Percentiles rank a stretch among this genome's conserved stretches.
phyloP scores from a whole-genome alignment of 768 basidiomycete species.

The Xanthoconium purpureum region DNA sequence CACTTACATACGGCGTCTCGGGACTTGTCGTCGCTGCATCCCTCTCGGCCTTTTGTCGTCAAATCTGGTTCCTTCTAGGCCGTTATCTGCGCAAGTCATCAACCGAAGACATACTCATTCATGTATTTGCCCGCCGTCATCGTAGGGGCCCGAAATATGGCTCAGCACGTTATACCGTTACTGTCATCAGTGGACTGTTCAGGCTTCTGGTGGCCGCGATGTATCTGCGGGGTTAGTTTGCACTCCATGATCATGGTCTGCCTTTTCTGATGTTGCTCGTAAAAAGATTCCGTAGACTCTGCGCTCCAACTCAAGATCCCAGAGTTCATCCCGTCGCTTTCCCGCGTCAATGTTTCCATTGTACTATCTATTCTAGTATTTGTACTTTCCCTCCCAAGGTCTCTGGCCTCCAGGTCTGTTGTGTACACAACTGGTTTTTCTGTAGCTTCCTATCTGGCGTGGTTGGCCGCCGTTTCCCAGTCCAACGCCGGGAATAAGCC shows the following conservation, averaged over 20 bases:
- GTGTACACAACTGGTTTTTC: conserved; percentile 60
- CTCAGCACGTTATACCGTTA: conserved; percentile 43
- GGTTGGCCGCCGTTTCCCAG: conserved; percentile 54
- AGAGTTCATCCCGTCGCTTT: conserved; percentile 28
- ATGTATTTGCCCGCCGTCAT: conserved; percentile 54
- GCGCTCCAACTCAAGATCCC: conserved; percentile 48
- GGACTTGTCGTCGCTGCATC: conserved; percentile 52
- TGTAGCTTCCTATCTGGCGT: conserved; percentile 54
- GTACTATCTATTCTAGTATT: conserved; percentile 42
- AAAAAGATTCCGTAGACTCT: conserved; percentile 52
- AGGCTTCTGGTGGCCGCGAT: conserved; percentile 53
- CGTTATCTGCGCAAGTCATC: conserved; percentile 65
- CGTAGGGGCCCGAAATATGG: conserved; percentile 48
- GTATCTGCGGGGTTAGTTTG: conserved; percentile 62
- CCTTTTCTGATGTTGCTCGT: conserved; percentile 8
- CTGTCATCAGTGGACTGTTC: conserved; percentile 42
- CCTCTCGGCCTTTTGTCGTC: conserved; percentile 58
- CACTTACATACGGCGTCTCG: conserved; percentile 50
- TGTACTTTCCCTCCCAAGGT: conserved; percentile 53
- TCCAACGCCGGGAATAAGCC: conserved; percentile 49
- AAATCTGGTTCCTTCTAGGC: conserved; percentile 77
- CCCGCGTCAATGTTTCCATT: conserved; percentile 41
- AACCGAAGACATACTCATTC: conserved; percentile 61
- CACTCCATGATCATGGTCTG: background rate
- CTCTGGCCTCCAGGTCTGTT: conserved; percentile 52